Conservation (phyloP, 1,284 basidiomycete genomes). For the Ceratobasidium sp. region DNA sequence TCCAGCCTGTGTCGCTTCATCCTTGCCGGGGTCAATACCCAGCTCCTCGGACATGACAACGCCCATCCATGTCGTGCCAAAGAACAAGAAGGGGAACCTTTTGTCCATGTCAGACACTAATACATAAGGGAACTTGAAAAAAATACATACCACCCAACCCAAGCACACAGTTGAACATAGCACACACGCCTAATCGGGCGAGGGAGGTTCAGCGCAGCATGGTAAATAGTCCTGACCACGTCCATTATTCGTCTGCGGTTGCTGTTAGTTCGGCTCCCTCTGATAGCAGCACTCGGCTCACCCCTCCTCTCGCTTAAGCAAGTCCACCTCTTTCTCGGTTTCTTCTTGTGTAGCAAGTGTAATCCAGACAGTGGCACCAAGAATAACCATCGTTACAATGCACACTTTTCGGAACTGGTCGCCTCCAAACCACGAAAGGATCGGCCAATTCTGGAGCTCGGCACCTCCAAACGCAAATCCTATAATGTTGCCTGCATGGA, state of each 20-base stretch:
- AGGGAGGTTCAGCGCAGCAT: slow-evolving; percentile 76
- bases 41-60: slow-evolving; percentile 87
- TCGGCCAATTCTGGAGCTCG: slow-evolving; percentile 55
- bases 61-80: slow-evolving; percentile 89
- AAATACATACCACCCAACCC: slow-evolving; percentile 82
- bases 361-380: slow-evolving; percentile 82
- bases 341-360: slow-evolving; percentile 87
- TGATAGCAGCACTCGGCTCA: neutral
- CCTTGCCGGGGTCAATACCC: slow-evolving; percentile 72
- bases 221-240: slow-evolving; percentile 76
- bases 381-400: slow-evolving; percentile 79
- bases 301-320: slow-evolving; percentile 29
- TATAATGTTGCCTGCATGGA: slow-evolving; percentile 91
- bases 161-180: slow-evolving; percentile 88
- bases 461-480: slow-evolving; percentile 83
- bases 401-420: slow-evolving; percentile 97
- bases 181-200: slow-evolving; percentile 86
- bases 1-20: slow-evolving; percentile 83
- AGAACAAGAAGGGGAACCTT: slow-evolving; percentile 95
- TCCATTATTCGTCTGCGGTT: slow-evolving; percentile 55
- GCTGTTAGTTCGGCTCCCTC: neutral
- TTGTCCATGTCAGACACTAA: slow-evolving; percentile 26
- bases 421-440: slow-evolving; percentile 84
- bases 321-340: slow-evolving; percentile 58
- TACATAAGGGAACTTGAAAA: neutral